Percentiles rank a stretch among this genome's conserved stretches.
phyloP scores from a whole-genome alignment of 306 rosid genomes.

The Castanospermum australe region DNA sequence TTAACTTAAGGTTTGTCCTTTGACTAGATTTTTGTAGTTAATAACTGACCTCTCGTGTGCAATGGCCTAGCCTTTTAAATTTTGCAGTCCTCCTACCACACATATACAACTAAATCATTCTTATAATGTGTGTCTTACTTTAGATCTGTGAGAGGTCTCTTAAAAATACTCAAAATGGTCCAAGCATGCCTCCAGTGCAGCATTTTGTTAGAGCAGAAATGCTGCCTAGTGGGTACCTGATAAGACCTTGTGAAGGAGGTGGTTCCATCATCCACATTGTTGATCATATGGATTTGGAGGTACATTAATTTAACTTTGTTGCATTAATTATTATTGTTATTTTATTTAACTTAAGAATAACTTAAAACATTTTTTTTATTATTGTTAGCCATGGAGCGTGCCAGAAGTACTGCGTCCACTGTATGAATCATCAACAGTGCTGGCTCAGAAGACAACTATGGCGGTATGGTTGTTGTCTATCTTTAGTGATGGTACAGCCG shows the following conservation, averaged over 20 bases:
- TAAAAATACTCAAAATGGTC: constrained; percentile 94
- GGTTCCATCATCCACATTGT: constrained; percentile 96
- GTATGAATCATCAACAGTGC: constrained; percentile 85
- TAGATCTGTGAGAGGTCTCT: constrained; percentile 94
- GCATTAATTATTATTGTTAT: neutral
- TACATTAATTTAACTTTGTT: constrained; percentile 20
- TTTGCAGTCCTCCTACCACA: neutral
- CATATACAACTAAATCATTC: constrained; percentile 7
- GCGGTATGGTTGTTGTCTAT: constrained; percentile 61
- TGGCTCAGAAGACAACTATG: constrained; percentile 96
- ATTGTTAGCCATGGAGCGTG: constrained; percentile 87
- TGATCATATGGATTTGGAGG: constrained; percentile 96
- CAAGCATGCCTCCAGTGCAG: constrained; percentile 97
- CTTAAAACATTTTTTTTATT: constrained; percentile 5
- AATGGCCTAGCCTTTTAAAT: neutral
- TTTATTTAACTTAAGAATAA: neutral
- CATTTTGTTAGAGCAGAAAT: constrained; percentile 95
- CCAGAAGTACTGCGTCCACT: constrained; percentile 95
- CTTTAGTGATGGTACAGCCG: neutral
- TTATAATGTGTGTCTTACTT: constrained; percentile 9
- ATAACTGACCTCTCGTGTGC: neutral
- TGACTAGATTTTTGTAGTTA: neutral
- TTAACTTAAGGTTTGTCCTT: neutral
- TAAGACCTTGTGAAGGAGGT: constrained; percentile 97
- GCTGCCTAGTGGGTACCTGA: constrained; percentile 92